Percentiles rank a stretch among this genome's conserved stretches.
These are phyloP conservation scores for Delitschia confertaspora DNA, from an alignment of 495 filamentous ascomycete genomes.

Conservation along the genomic window DNA sequence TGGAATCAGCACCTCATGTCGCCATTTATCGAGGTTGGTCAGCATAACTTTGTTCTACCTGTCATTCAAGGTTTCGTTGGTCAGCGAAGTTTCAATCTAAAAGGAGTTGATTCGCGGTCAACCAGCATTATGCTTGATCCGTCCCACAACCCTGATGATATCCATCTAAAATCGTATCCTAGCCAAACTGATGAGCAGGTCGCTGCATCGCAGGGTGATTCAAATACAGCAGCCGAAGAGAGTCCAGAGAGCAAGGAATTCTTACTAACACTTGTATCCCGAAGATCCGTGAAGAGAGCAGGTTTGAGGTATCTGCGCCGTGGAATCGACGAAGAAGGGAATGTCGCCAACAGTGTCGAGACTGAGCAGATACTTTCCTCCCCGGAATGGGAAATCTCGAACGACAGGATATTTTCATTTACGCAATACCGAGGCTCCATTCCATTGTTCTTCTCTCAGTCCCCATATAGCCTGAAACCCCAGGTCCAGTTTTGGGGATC, in stretches of 20 bases:
- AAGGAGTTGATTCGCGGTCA: constrained; percentile 27
- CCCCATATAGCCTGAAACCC: constrained; percentile 86
- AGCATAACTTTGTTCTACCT: constrained; percentile 63
- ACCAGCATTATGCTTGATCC: constrained; percentile 29
- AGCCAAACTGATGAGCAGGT: not conserved
- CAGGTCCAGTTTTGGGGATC: constrained; percentile 73
- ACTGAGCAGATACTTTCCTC: constrained; percentile 83
- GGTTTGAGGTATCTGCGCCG: constrained; percentile 87
- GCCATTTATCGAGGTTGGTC: constrained; percentile 62
- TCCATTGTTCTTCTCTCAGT: constrained; percentile 87
- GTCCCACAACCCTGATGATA: constrained; percentile 14
- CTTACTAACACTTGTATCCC: constrained; percentile 77
- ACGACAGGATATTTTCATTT: constrained; percentile 63
- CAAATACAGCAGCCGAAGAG: constrained; percentile 16
- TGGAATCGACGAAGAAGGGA: constrained; percentile 78
- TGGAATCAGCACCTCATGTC: constrained; percentile 76
- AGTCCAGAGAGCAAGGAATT: constrained; percentile 37
- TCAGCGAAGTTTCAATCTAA: constrained; percentile 67
- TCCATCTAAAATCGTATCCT: constrained; percentile 8
- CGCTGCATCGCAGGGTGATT: constrained; percentile 4
- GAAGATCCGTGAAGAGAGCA: constrained; percentile 72
- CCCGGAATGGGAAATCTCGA: constrained; percentile 49
- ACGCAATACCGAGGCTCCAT: constrained; percentile 81
- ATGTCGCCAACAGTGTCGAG: constrained; percentile 85
- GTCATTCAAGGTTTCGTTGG: constrained; percentile 93